Percentiles rank a stretch among this genome's conserved stretches.
Conservation (phyloP, 768 basidiomycete species). For the Xanthoconium purpureum region DNA sequence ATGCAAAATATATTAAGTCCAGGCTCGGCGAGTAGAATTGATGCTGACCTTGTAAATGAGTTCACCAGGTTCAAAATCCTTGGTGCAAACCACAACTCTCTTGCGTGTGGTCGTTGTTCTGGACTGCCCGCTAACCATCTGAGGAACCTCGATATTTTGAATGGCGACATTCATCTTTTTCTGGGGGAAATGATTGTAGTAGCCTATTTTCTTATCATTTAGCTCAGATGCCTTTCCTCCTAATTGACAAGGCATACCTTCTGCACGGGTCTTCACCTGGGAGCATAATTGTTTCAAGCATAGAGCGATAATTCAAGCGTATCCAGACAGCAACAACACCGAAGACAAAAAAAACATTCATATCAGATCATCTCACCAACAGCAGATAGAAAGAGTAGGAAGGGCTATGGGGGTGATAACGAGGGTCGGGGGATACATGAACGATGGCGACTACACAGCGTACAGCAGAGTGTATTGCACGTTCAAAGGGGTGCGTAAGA, state of each 20-base stretch:
- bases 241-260: slow-evolving; percentile 59
- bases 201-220: slow-evolving; percentile 46
- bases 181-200: slow-evolving; percentile 76
- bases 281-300: slow-evolving; percentile 13
- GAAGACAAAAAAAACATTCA: slow-evolving; percentile 38
- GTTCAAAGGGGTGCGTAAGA: slow-evolving; percentile 27
- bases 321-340: slow-evolving; percentile 16
- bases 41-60: slow-evolving; percentile 67
- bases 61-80: slow-evolving; percentile 69
- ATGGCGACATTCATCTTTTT: slow-evolving; percentile 68
- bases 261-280: slow-evolving; percentile 63
- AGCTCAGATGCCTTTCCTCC: slow-evolving; percentile 13
- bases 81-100: slow-evolving; percentile 58
- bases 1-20: slow-evolving; percentile 5
- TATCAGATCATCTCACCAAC: slow-evolving; percentile 55
- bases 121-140: slow-evolving; percentile 14
- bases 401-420: slow-evolving; percentile 17
- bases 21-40: not conserved
- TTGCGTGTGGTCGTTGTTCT: slow-evolving; percentile 32
- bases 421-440: slow-evolving; percentile 24
- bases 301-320: slow-evolving; percentile 12
- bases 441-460: slow-evolving; percentile 29
- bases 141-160: slow-evolving; percentile 33
- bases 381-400: slow-evolving; percentile 19
- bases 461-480: slow-evolving; percentile 29